Percentiles rank a stretch among this genome's conserved stretches.
These are phyloP conservation scores for Eragrostis tef DNA, from an alignment of 202 grass and related monocot genomes.

Conservation along the genomic window DNA sequence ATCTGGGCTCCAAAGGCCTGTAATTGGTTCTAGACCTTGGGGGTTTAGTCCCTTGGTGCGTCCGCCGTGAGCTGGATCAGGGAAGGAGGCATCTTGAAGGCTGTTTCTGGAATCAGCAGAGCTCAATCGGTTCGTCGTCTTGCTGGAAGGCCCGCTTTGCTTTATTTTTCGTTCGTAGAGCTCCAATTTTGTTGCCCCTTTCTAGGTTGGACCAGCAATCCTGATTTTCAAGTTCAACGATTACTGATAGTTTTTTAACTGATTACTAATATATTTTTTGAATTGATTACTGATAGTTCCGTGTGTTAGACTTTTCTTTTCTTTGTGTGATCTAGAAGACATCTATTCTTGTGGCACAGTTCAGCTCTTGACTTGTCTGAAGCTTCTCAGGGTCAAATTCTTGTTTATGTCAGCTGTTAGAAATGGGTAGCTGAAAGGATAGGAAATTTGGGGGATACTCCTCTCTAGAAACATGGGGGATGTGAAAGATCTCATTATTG, in stretches of 20 bases:
- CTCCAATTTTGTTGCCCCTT: not conserved
- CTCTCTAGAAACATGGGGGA: constrained; percentile 9
- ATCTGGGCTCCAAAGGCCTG: not conserved
- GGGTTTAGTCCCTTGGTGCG: not conserved
- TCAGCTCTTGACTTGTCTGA: constrained; percentile 33
- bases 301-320: not conserved
- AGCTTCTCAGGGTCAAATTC: constrained; percentile 27
- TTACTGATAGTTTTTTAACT: not conserved
- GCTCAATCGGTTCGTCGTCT: constrained; percentile 15
- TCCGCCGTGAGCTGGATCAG: constrained; percentile 10
- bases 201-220: not conserved
- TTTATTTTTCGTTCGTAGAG: constrained; percentile 11
- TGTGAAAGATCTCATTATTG: constrained; percentile 42
- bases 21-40: constrained; percentile 18
- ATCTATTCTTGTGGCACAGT: constrained; percentile 4
- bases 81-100: constrained; percentile 10
- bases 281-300: not conserved
- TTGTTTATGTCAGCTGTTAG: constrained; percentile 3
- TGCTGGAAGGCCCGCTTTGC: not conserved
- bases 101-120: not conserved
- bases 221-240: not conserved
- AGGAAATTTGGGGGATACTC: not conserved
- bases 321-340: constrained; percentile 27
- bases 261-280: too few species aligned
- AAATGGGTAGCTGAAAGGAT: constrained; percentile 12